These are phyloP conservation scores for Emmonsiellopsis sp. DNA, from an alignment of 2,329 filamentous ascomycete genomes.

Conservation along the genomic window DNA sequence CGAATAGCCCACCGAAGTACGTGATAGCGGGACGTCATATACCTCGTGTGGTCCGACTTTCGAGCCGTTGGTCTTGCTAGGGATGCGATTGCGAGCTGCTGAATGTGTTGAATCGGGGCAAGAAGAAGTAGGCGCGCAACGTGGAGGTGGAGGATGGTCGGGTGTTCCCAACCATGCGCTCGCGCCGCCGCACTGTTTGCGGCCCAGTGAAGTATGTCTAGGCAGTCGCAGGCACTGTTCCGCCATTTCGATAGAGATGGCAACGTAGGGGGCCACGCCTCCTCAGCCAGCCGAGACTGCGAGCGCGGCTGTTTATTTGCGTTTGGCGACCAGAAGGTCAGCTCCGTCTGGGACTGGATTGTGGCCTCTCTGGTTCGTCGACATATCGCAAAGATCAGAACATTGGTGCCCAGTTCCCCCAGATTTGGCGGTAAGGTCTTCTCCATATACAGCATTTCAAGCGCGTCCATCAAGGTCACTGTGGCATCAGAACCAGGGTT, in stretches of 20 bases:
- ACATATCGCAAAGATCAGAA: no score
- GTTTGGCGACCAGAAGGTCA: no score
- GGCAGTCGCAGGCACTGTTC: slow-evolving; percentile 34
- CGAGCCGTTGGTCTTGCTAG: slow-evolving; percentile 5
- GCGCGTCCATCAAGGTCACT: no score
- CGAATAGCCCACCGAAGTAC: slow-evolving; percentile 36
- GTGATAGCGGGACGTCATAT: slow-evolving; percentile 17
- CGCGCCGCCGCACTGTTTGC: slow-evolving; percentile 45
- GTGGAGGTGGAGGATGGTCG: slow-evolving; percentile 49
- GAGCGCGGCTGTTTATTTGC: no score
- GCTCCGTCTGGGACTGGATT: no score
- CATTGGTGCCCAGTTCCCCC: no score
- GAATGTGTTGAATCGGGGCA: slow-evolving; percentile 40
- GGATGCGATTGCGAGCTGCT: slow-evolving; percentile 25
- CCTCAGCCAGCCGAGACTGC: no score
- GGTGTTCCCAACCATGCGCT: slow-evolving; percentile 44
- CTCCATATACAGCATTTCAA: no score
- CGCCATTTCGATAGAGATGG: slow-evolving; percentile 20
- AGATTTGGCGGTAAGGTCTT: no score
- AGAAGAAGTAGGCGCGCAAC: slow-evolving; percentile 45
- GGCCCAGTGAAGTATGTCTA: slow-evolving; percentile 52
- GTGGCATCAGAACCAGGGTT: no score
- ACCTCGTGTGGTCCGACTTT: slow-evolving; percentile 22
- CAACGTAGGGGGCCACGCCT: no score
- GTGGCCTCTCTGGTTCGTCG: no score